phyloP scores from a whole-genome alignment of 352 stramenopile genomes.

The Pythium folliculosum region DNA sequence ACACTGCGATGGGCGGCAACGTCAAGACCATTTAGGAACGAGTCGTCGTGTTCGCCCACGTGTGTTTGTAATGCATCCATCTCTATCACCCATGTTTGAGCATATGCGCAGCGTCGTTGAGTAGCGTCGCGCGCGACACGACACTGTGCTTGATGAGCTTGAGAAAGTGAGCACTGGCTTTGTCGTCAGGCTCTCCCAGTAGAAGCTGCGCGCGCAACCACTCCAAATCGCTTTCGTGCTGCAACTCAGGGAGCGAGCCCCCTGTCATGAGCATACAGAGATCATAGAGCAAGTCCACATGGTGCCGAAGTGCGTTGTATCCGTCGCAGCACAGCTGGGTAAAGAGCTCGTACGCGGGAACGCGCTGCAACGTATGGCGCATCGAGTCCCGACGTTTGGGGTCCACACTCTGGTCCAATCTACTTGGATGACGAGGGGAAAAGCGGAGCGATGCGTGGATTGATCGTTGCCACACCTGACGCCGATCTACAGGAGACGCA shows the following conservation, averaged over 20 bases:
- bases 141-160: constrained; percentile 46
- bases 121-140: constrained; percentile 33
- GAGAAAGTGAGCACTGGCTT: constrained; percentile 31
- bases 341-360: constrained; percentile 31
- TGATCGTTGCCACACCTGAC: constrained; percentile 26
- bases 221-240: constrained; percentile 32
- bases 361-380: neutral
- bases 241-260: constrained; percentile 42
- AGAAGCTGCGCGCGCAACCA: constrained; percentile 39
- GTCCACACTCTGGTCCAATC: neutral
- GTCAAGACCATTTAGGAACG: constrained; percentile 73
- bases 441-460: constrained; percentile 31
- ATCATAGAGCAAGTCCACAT: constrained; percentile 36
- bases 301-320: constrained; percentile 38
- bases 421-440: neutral
- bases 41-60: neutral
- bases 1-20: constrained; percentile 62
- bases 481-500: neutral
- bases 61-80: constrained; percentile 14
- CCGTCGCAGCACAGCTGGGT: constrained; percentile 27
- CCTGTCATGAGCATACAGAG: constrained; percentile 38
- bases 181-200: constrained; percentile 33
- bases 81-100: constrained; percentile 34
- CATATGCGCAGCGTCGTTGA: constrained; percentile 51
- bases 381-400: neutral